Base-by-base conservation (phyloP, 2,329 filamentous ascomycete species). In the Diaporthe caulivora region DNA sequence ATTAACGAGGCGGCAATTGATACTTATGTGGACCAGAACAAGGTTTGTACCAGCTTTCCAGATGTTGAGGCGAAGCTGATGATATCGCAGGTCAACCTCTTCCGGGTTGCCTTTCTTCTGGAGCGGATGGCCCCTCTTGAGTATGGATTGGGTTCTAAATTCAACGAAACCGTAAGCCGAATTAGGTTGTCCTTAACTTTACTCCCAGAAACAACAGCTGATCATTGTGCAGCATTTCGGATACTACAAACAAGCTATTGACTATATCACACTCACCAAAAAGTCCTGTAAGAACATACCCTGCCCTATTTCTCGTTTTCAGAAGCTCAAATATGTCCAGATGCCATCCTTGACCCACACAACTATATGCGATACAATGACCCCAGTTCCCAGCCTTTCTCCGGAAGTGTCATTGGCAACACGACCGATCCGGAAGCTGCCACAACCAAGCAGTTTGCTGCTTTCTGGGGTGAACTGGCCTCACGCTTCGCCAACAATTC, bases 361-460 rank as follows among this genome's bases (percentile, higher is more conserved):
- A 88, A 87, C 78, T 87, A 88, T 77, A 88, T 88, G 87, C 82
- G 86, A 5, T 89, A 88, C 78, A 87, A 87, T 75, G 82, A 88
- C 76, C 87, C 87, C 1, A 85, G 82, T 24, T 80, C 82, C 40
- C 87, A 88, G 77, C 86, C 87, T 4, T 83, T 79, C 71, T 84
- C 82, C 9, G 87, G 86, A 53, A 85, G 83, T 76, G 82, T 88
- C 15, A 88, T 89, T 75, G 87, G 86, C 31, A 83, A 87, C 78
- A 78, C 81, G 0, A 80, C 81, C 1, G 85, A 89, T 79, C 71
- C 81, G 0, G 82, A 79, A 3, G 83, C 86, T 21, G 84, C 86
- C 15, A 86, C 85, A 5, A 87, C 85, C 11, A 82, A 80, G 29
- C 82, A 87, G 73, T 87, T 88, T 71, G 85, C 80, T 15, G 81